A percentile compares a stretch with the other conserved stretches of the same genome.
These are phyloP conservation scores for Populus davidiana DNA, from an alignment of 345 rosid species.

Conservation along the genomic window DNA sequence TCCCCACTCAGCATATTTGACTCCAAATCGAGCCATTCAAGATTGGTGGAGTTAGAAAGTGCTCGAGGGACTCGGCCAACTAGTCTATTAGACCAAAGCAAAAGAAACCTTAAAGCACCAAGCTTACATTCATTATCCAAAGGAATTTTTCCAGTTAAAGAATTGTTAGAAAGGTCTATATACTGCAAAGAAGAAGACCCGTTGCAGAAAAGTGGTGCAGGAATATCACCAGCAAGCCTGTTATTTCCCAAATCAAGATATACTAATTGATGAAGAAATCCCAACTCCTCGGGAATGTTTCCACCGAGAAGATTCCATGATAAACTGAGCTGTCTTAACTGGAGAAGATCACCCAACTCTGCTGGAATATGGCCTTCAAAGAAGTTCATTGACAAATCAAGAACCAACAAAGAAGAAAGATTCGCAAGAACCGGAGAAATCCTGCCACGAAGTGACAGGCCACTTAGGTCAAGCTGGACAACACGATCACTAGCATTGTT, in stretches of 20 bases:
- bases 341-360: conserved; percentile 50
- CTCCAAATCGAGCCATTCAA: conserved; percentile 80
- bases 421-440: conserved; percentile 61
- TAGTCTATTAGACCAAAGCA: conserved; percentile 79
- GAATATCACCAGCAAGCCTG: conserved; percentile 52
- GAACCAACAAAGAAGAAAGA: conserved; percentile 55
- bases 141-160: conserved; percentile 62
- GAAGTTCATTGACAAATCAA: conserved; percentile 75
- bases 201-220: conserved; percentile 59
- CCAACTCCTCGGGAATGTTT: conserved; percentile 54
- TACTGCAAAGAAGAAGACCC: conserved; percentile 51
- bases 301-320: conserved; percentile 71
- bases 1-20: conserved; percentile 69
- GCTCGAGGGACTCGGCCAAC: conserved; percentile 54
- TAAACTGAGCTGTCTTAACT: conserved; percentile 53
- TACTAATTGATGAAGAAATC: conserved; percentile 40
- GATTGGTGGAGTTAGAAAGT: conserved; percentile 62
- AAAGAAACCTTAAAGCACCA: conserved; percentile 50
- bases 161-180: conserved; percentile 76
- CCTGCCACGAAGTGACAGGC: conserved; percentile 49
- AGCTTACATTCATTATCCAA: conserved; percentile 47
- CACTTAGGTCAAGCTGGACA: conserved; percentile 55
- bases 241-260: conserved; percentile 67
- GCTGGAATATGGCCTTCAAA: conserved; percentile 62
- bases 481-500: conserved; percentile 43